phyloP scores from a whole-genome alignment of 129 eudicot species.

The Arctium lappa region DNA sequence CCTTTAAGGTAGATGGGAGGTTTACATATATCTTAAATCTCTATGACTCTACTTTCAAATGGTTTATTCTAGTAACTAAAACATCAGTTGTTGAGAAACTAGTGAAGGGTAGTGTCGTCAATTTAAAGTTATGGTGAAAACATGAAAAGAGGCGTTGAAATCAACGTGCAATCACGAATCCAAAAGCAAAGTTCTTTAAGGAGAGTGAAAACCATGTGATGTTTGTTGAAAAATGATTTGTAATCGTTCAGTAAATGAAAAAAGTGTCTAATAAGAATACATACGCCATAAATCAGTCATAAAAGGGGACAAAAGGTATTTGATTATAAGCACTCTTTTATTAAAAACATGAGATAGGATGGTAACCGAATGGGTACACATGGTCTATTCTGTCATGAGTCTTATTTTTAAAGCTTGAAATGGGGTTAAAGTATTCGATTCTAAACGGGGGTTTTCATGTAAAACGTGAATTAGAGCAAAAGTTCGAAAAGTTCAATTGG shows the following conservation, averaged over 20 bases:
- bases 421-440: background rate
- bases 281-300: background rate
- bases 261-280: background rate
- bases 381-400: background rate
- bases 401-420: background rate
- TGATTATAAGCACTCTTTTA: background rate
- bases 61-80: background rate
- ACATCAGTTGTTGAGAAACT: background rate
- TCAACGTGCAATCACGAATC: background rate
- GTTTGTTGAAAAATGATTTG: background rate
- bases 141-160: background rate
- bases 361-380: background rate
- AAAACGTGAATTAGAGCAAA: background rate
- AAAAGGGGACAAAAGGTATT: background rate
- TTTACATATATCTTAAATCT: no score
- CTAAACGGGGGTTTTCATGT: background rate
- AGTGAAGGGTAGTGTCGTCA: background rate
- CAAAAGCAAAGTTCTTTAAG: background rate
- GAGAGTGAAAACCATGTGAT: background rate
- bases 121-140: background rate
- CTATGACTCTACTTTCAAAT: background rate
- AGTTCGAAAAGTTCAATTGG: background rate
- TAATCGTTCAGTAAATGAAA: background rate
- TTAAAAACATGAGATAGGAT: background rate
- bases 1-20: no score